These are phyloP conservation scores for Penicillium subrubescens DNA, from an alignment of 495 filamentous ascomycete genomes.

Conservation along the genomic window DNA sequence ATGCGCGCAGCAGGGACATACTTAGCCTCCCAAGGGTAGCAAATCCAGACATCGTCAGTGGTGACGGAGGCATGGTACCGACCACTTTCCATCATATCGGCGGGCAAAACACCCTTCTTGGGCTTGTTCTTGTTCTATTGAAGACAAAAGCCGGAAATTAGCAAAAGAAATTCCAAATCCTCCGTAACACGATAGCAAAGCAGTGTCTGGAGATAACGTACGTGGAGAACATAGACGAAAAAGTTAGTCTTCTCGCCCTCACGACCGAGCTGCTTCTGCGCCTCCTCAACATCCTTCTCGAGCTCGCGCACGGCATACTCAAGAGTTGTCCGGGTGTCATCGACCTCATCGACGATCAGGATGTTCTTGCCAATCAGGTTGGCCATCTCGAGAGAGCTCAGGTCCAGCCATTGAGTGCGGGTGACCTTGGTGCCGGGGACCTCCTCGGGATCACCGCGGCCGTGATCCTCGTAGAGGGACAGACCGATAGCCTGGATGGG, in stretches of 20 bases:
- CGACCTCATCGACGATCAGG: slow-evolving; percentile 97
- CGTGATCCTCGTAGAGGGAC: slow-evolving; percentile 89
- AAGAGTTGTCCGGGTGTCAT: slow-evolving; percentile 95
- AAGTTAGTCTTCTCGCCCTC: slow-evolving; percentile 79
- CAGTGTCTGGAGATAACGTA: slow-evolving; percentile 47
- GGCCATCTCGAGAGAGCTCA: slow-evolving; percentile 83
- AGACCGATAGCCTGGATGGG: slow-evolving; percentile 99
- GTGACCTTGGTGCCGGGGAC: slow-evolving; percentile 89
- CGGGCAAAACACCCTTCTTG: slow-evolving; percentile 86
- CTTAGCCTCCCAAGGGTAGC: slow-evolving; percentile 98
- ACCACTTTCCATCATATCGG: slow-evolving; percentile 73
- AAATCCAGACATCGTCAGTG: slow-evolving; percentile 93
- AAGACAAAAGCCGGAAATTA: not conserved
- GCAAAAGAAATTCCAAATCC: not conserved
- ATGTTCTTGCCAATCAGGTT: slow-evolving; percentile 96
- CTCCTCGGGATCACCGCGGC: slow-evolving; percentile 64
- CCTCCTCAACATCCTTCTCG: slow-evolving; percentile 90
- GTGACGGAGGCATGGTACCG: slow-evolving; percentile 87
- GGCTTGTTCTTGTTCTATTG: slow-evolving; percentile 89
- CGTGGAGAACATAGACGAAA: slow-evolving; percentile 92
- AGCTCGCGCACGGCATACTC: slow-evolving; percentile 96
- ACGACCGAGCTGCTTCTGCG: slow-evolving; percentile 68
- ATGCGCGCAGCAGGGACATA: slow-evolving; percentile 41
- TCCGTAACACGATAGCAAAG: not conserved
- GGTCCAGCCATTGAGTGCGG: slow-evolving; percentile 96